Evolutionary conservation across 73 alveolate species (phyloP).

Genomic region (Stentor coeruleus): DNA sequence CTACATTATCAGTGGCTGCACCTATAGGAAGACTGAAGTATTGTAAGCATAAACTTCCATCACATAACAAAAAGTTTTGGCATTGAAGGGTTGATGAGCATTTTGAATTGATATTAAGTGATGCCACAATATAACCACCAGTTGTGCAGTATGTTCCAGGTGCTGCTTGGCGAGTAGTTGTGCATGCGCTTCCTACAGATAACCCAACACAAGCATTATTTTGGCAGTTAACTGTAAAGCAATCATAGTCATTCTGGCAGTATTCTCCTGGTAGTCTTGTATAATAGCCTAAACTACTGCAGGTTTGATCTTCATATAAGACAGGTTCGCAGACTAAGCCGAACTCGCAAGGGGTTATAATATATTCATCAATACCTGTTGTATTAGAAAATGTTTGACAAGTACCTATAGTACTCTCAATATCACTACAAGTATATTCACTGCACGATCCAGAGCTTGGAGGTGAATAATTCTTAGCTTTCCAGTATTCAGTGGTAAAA

Average conservation of each 20-base stretch:
- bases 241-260: background rate
- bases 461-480: too few species aligned
- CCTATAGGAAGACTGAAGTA: background rate
- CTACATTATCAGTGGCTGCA: background rate
- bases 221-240: background rate
- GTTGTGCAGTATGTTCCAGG: background rate
- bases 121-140: background rate
- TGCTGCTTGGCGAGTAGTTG: background rate
- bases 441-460: background rate
- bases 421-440: background rate
- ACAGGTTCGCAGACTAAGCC: background rate
- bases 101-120: background rate
- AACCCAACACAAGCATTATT: background rate
- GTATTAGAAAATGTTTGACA: background rate
- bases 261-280: slow-evolving; percentile 1
- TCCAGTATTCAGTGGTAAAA: too few species aligned
- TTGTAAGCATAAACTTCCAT: background rate
- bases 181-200: background rate
- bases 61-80: background rate
- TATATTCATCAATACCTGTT: too few species aligned
- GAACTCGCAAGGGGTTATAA: background rate
- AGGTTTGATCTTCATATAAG: background rate
- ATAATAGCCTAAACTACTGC: background rate
- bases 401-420: background rate
- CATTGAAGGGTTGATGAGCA: background rate